Evolutionary conservation across 768 basidiomycete genomes (phyloP).

Genomic region (Glaciozyma martinii): DNA sequence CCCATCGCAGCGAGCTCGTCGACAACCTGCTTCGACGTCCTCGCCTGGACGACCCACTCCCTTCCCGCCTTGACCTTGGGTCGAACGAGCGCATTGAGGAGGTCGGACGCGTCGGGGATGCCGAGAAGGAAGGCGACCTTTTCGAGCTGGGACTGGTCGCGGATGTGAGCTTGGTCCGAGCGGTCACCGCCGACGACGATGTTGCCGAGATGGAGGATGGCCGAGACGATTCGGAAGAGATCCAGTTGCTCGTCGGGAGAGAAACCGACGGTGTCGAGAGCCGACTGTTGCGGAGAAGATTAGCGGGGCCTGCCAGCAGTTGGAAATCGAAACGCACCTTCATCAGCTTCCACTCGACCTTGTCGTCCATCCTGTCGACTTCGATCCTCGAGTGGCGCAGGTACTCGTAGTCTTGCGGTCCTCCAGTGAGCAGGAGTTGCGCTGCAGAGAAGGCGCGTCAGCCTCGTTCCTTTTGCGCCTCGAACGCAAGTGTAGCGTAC

Average conservation of each 20-base stretch:
- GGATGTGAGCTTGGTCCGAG: slow-evolving; percentile 56
- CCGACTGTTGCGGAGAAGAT: slow-evolving; percentile 46
- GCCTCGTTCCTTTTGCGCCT: background rate
- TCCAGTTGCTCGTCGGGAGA: slow-evolving; percentile 73
- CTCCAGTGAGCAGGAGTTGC: slow-evolving; percentile 41
- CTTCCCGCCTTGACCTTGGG: slow-evolving; percentile 88
- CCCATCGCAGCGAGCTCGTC: slow-evolving; percentile 85
- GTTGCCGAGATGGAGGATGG: slow-evolving; percentile 91
- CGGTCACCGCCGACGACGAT: slow-evolving; percentile 56
- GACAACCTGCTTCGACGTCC: slow-evolving; percentile 80
- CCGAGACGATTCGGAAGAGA: slow-evolving; percentile 86
- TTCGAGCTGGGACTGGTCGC: slow-evolving; percentile 37
- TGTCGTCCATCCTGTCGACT: slow-evolving; percentile 92
- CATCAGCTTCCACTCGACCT: slow-evolving; percentile 72
- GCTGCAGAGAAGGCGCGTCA: slow-evolving; percentile 6
- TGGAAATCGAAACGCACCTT: slow-evolving; percentile 48
- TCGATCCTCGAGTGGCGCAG: slow-evolving; percentile 79
- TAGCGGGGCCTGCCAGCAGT: background rate
- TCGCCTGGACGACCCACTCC: slow-evolving; percentile 91
- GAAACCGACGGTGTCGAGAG: slow-evolving; percentile 85
- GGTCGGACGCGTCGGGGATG: slow-evolving; percentile 59
- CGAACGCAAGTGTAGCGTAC: slow-evolving; percentile 5
- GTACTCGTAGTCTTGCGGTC: slow-evolving; percentile 75
- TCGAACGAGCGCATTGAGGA: slow-evolving; percentile 75
- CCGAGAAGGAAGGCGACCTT: slow-evolving; percentile 81